Percentiles rank a stretch among this genome's conserved stretches.
These are phyloP conservation scores for Trametes cingulata DNA, from an alignment of 768 basidiomycete species.

Conservation along the genomic window DNA sequence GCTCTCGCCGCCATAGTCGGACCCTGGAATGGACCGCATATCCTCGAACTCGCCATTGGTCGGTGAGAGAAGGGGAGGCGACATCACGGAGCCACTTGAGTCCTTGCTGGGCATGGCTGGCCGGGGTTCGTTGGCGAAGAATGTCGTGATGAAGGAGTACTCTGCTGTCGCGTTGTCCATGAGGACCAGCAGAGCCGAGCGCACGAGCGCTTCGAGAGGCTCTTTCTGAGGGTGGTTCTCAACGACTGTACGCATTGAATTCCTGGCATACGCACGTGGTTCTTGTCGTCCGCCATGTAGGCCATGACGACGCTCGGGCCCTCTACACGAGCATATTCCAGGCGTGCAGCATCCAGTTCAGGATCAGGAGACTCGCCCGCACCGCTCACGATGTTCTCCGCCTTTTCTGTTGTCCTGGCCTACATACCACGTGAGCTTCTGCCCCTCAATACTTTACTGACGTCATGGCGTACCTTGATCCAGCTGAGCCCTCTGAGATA, in stretches of 20 bases:
- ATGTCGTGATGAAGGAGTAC: conserved; percentile 82
- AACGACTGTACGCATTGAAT: neutral
- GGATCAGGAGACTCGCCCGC: conserved; percentile 41
- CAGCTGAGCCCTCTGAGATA: conserved; percentile 81
- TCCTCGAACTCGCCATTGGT: conserved; percentile 32
- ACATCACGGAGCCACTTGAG: conserved; percentile 31
- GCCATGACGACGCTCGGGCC: conserved; percentile 80
- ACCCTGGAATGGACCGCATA: conserved; percentile 36
- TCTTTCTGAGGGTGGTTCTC: conserved; percentile 56
- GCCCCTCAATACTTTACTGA: neutral
- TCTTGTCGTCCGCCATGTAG: conserved; percentile 88
- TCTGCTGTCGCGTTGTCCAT: conserved; percentile 95
- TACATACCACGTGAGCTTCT: conserved; percentile 29
- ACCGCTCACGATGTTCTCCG: conserved; percentile 59
- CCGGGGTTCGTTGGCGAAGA: conserved; percentile 55
- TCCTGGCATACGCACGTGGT: conserved; percentile 58
- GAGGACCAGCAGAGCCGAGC: conserved; percentile 85
- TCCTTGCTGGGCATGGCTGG: conserved; percentile 15
- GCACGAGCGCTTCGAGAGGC: conserved; percentile 77
- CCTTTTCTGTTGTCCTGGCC: conserved; percentile 70
- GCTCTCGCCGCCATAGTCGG: conserved; percentile 46
- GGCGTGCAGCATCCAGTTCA: conserved; percentile 51
- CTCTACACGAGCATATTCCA: conserved; percentile 71
- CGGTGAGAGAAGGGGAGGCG: conserved; percentile 39
- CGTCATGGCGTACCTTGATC: conserved; percentile 61